Base-by-base conservation (phyloP, 768 basidiomycete species). In the Kwoniella dejecticola region DNA sequence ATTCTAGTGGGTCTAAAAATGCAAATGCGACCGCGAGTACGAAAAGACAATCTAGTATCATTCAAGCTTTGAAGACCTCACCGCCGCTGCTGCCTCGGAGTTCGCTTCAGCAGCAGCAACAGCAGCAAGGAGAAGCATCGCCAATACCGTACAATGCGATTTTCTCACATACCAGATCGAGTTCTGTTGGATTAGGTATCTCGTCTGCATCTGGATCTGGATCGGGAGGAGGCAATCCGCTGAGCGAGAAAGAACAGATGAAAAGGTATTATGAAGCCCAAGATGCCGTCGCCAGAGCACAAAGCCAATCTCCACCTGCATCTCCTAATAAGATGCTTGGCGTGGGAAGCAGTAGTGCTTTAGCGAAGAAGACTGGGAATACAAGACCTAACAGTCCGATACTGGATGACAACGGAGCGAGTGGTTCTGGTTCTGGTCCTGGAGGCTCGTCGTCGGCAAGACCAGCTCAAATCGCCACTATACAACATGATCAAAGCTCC, bases 201-300 rank as follows among this genome's bases (percentile, higher is more conserved):
- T 47, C 59, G 2, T 17, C 38, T 13, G n/a, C n/a, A n/a, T n/a
- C n/a, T n/a, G n/a, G n/a, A n/a, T n/a, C n/a, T n/a, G n/a, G n/a
- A n/a, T n/a, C 29, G 4, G 29, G 30, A 21, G 10, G n/a, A 26
- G 45, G 45, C 23, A 48, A 31, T 50, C 47, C 47, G 17, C 19
- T 66, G 44, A 66, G 53, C 40, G 69, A 66, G 30, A 70, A 66
- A 29, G 65, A 64, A 30, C 61, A 63, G 54, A 69, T 69, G 68
- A 48, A 48, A 45, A 44, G 63, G 41, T 68, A 64, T 49, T 62
- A 68, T 31, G 60, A 68, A 45, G 63, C 63, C 12, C 58, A 57
- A 24, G 67, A 62, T 30, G 21, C 62, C 6, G 66, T 50, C 10
- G 19, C 57, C 2, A n/a, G 27, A 26, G 46, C 46, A 38, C 46